Percentiles rank a stretch among this genome's conserved stretches.
Evolutionary conservation across 163 green algal genomes (phyloP).

Genomic region (Chloroidium sp.): DNA sequence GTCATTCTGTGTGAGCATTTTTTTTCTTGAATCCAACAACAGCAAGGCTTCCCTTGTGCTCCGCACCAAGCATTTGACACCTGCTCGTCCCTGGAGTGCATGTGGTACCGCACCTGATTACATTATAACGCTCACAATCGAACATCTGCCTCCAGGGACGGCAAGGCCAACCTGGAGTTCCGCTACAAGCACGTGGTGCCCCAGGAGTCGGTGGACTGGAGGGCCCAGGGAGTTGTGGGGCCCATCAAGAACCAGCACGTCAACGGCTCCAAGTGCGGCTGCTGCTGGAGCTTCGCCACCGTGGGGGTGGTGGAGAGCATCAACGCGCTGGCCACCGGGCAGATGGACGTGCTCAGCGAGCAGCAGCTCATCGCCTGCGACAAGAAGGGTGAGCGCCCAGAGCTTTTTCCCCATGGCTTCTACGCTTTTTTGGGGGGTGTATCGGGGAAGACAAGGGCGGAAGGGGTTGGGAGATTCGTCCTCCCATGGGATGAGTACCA

Average conservation of each 20-base stretch:
- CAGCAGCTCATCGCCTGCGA: conserved; percentile 45
- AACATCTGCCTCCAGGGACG: background rate
- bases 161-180: background rate
- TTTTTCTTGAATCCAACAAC: too few relatives aligned
- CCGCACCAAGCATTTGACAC: background rate
- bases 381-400: background rate
- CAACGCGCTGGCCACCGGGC: conserved; percentile 18
- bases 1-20: too few relatives aligned
- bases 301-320: conserved; percentile 26
- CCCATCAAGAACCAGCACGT: conserved; percentile 39
- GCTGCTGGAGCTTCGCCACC: conserved; percentile 28
- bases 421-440: too few relatives aligned
- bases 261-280: conserved; percentile 9
- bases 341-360: conserved; percentile 17
- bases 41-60: background rate
- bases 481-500: too few relatives aligned
- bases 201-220: conserved; percentile 23
- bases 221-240: conserved; percentile 17
- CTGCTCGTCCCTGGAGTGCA: too few relatives aligned
- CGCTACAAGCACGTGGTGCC: background rate
- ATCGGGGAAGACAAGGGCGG: too few relatives aligned
- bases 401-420: too few relatives aligned
- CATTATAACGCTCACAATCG: background rate
- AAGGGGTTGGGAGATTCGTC: too few relatives aligned
- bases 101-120: background rate